Evolutionary conservation across 805 yeast species (phyloP).

Genomic region (Sugiyamaella marilandica): DNA sequence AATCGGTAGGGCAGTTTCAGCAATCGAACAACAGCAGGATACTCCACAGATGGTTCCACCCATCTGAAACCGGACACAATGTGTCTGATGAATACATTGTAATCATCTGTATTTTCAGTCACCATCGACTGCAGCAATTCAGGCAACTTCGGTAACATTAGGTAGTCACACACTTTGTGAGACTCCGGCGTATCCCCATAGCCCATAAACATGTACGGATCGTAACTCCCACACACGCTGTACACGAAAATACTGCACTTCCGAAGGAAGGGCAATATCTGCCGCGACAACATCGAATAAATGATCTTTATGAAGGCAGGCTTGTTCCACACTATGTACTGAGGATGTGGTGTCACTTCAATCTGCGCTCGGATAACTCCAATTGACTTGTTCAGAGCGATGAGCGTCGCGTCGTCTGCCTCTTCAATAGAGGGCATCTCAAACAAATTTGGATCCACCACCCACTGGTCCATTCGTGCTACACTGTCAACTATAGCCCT

Average conservation of each 20-base stretch:
- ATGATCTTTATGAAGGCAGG: slow-evolving; percentile 31
- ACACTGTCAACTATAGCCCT: not conserved
- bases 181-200: slow-evolving; percentile 42
- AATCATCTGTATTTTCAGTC: not conserved
- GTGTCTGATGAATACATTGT: not conserved
- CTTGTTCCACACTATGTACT: slow-evolving; percentile 14
- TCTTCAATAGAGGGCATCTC: slow-evolving; percentile 32
- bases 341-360: slow-evolving; percentile 14
- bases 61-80: not conserved
- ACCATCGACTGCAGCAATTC: slow-evolving; percentile 18
- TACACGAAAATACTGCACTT: slow-evolving; percentile 53
- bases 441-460: slow-evolving; percentile 10
- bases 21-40: slow-evolving; percentile 61
- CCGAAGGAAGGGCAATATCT: slow-evolving; percentile 61
- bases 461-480: slow-evolving; percentile 13
- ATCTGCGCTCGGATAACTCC: slow-evolving; percentile 11
- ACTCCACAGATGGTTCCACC: slow-evolving; percentile 38
- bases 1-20: slow-evolving; percentile 61
- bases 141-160: slow-evolving; percentile 40
- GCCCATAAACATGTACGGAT: slow-evolving; percentile 28
- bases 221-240: slow-evolving; percentile 46
- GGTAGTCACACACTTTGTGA: slow-evolving; percentile 46
- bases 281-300: slow-evolving; percentile 51
- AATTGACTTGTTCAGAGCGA: slow-evolving; percentile 11
- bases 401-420: slow-evolving; percentile 13